Evolutionary conservation across 2,329 filamentous ascomycete genomes (phyloP).

Genomic region (Zymoseptoria ardabiliae): DNA sequence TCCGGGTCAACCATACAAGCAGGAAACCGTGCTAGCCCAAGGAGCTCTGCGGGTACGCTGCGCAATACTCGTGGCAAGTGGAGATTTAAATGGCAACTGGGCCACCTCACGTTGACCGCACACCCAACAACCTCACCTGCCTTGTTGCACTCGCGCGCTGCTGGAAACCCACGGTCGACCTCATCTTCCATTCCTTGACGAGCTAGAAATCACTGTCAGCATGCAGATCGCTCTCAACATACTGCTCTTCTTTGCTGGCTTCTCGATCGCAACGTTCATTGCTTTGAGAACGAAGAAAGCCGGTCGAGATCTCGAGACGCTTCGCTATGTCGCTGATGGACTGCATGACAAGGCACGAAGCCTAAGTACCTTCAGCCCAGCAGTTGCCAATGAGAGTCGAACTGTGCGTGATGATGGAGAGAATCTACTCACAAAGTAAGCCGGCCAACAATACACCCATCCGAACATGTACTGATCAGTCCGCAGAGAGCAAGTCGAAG

Average conservation of each 20-base stretch:
- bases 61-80: background rate
- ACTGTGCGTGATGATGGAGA: background rate
- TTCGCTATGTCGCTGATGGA: background rate
- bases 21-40: background rate
- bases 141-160: background rate
- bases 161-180: background rate
- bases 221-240: slow-evolving; percentile 16
- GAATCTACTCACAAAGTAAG: background rate
- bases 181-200: background rate
- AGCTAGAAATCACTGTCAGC: background rate
- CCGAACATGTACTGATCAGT: background rate
- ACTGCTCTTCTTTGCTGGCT: slow-evolving; percentile 13
- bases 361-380: background rate
- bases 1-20: background rate
- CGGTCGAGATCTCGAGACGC: slow-evolving; percentile 2
- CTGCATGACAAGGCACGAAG: background rate
- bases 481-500: slow-evolving; percentile 10
- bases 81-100: background rate
- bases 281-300: slow-evolving; percentile 11
- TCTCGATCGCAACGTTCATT: slow-evolving; percentile 10
- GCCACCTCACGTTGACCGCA: background rate
- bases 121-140: background rate
- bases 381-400: background rate
- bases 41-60: background rate
- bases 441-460: background rate